These are phyloP conservation scores for Colletotrichum liaoningense DNA, from an alignment of 2,329 filamentous ascomycete species.

Conservation along the genomic window DNA sequence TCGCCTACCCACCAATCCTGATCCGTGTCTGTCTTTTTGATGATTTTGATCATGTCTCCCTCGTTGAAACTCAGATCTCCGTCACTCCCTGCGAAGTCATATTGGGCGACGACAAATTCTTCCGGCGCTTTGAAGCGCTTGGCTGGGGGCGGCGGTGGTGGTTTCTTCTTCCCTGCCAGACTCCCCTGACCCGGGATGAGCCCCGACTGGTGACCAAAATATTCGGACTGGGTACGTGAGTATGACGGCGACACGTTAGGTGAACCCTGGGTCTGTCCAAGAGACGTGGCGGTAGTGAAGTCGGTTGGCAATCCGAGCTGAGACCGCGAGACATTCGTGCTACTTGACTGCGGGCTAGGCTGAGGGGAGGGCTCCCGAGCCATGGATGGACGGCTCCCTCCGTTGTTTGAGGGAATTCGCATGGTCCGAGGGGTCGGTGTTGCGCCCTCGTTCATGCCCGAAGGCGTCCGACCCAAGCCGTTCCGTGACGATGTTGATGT, in stretches of 20 bases:
- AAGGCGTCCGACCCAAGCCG: conserved; percentile 52
- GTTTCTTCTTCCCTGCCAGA: conserved; percentile 73
- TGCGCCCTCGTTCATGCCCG: conserved; percentile 49
- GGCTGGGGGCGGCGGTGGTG: conserved; percentile 76
- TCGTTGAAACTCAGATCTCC: conserved; percentile 82
- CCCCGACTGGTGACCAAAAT: conserved; percentile 42
- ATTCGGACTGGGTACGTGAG: conserved; percentile 40
- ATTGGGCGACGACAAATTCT: conserved; percentile 77
- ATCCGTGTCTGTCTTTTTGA: conserved; percentile 82
- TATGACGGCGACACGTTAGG: conserved; percentile 43
- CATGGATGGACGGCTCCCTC: conserved; percentile 37
- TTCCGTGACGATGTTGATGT: conserved; percentile 43
- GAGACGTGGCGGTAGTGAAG: conserved; percentile 56
- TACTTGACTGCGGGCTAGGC: conserved; percentile 44
- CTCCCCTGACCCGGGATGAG: conserved; percentile 39
- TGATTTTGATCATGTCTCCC: conserved; percentile 80
- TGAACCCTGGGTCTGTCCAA: conserved; percentile 47
- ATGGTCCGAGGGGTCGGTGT: conserved; percentile 45
- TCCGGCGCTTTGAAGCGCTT: conserved; percentile 64
- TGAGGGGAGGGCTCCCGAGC: conserved; percentile 40
- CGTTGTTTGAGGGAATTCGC: conserved; percentile 49
- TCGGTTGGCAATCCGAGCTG: conserved; percentile 53
- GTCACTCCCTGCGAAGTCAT: conserved; percentile 78
- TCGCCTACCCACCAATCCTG: conserved; percentile 94
- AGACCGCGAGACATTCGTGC: conserved; percentile 40